These are phyloP conservation scores for Trametes cinnabarina DNA, from an alignment of 768 basidiomycete genomes.

Conservation along the genomic window DNA sequence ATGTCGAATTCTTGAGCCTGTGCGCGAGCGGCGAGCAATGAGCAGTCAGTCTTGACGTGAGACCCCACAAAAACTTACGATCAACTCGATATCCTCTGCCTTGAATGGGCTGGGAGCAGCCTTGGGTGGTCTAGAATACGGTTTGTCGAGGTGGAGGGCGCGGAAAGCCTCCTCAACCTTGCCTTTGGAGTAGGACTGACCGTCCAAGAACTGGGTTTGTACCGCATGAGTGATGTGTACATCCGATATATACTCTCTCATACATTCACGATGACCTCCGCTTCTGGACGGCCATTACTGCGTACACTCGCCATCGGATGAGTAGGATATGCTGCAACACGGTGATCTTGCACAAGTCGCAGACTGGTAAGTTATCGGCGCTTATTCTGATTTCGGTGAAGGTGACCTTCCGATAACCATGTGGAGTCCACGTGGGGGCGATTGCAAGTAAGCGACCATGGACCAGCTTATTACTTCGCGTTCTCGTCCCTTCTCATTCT, in stretches of 20 bases:
- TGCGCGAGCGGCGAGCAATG: too few relatives aligned
- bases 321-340: background rate
- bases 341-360: too few relatives aligned
- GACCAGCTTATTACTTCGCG: constrained; percentile 7
- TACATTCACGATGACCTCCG: constrained; percentile 68
- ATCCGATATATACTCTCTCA: constrained; percentile 17
- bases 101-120: constrained; percentile 41
- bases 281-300: constrained; percentile 56
- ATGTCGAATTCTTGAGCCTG: constrained; percentile 69
- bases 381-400: too few relatives aligned
- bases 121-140: constrained; percentile 47
- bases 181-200: constrained; percentile 63
- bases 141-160: constrained; percentile 55
- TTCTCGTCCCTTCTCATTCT: background rate
- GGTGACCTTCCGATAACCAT: background rate
- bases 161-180: constrained; percentile 66
- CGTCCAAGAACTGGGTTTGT: constrained; percentile 49
- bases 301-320: constrained; percentile 18
- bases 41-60: background rate
- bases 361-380: too few relatives aligned
- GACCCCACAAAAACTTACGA: constrained; percentile 41
- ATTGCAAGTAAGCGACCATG: constrained; percentile 16
- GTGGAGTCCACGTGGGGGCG: constrained; percentile 14
- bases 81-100: constrained; percentile 62
- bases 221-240: background rate